Evolutionary conservation across 495 filamentous ascomycete genomes (phyloP).

Genomic region (Penicillium diatomitis): DNA sequence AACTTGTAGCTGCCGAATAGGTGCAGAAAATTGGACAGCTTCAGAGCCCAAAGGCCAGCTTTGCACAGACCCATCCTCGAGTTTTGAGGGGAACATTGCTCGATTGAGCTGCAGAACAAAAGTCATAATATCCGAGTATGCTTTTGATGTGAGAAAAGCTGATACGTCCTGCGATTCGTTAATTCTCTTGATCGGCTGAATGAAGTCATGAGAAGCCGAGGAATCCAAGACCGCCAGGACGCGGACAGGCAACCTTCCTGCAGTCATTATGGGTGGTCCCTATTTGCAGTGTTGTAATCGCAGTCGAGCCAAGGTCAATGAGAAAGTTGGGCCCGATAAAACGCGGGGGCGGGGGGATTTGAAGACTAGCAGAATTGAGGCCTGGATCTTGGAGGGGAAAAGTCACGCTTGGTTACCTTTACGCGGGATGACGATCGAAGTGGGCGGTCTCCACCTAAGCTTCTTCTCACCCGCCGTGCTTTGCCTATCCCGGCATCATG

Average conservation of each 20-base stretch:
- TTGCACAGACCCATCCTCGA: constrained; percentile 28
- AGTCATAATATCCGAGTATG: constrained; percentile 74
- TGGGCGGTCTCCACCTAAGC: constrained; percentile 7
- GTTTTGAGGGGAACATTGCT: constrained; percentile 66
- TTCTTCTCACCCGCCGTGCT: constrained; percentile 1
- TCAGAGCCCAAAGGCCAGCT: constrained; percentile 46
- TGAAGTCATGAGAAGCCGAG: constrained; percentile 22
- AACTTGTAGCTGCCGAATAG: constrained; percentile 53
- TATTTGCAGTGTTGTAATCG: too few species aligned
- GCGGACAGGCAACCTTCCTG: constrained; percentile 16
- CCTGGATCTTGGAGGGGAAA: background rate
- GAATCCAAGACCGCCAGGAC: constrained; percentile 23
- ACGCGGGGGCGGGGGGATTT: background rate
- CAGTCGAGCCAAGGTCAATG: too few species aligned
- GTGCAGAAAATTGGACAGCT: constrained; percentile 43
- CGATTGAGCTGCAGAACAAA: constrained; percentile 87
- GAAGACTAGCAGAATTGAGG: background rate
- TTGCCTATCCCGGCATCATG: background rate
- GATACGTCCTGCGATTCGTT: constrained; percentile 70
- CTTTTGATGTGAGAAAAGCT: constrained; percentile 65
- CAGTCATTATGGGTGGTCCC: constrained; percentile 13
- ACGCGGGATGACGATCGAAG: constrained; percentile 6
- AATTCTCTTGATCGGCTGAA: constrained; percentile 57
- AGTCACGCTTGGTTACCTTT: background rate
- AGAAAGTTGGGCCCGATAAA: background rate